These are phyloP conservation scores for Penicillium sp. DNA, from an alignment of 2,329 filamentous ascomycete genomes.

Conservation along the genomic window DNA sequence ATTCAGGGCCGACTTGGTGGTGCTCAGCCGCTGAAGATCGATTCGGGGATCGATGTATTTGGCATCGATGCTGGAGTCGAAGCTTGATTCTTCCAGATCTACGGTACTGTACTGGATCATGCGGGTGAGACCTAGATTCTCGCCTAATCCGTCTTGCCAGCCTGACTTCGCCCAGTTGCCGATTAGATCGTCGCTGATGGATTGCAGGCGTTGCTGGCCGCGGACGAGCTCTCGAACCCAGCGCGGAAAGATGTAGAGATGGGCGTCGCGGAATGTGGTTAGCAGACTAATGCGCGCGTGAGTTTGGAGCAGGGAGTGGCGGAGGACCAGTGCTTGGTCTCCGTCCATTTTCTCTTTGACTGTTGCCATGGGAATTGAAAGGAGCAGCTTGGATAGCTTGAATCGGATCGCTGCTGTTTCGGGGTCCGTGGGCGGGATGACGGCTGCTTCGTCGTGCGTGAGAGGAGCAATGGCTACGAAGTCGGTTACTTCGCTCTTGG, in stretches of 20 bases:
- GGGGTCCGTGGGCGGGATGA: neutral
- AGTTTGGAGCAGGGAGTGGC: neutral
- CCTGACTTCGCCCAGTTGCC: constrained; percentile 3
- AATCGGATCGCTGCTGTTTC: neutral
- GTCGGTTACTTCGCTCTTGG: neutral
- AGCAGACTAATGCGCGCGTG: neutral
- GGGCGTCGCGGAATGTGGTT: constrained; percentile 3
- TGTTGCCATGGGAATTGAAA: constrained; percentile 4
- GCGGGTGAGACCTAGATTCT: constrained; percentile 1
- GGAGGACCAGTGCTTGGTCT: neutral
- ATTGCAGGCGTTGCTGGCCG: neutral
- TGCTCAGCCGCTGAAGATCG: neutral
- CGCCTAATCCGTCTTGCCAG: constrained; percentile 5
- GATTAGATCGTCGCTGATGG: neutral
- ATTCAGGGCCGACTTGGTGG: neutral
- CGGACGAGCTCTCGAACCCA: constrained; percentile 3
- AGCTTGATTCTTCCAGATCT: neutral
- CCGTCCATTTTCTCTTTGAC: neutral
- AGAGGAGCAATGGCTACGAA: constrained; percentile 1
- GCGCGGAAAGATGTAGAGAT: constrained; percentile 1
- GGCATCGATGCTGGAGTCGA: neutral
- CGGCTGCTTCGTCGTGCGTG: neutral
- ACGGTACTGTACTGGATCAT: neutral
- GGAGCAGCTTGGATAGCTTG: neutral
- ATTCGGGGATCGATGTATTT: neutral